phyloP scores from a whole-genome alignment of 495 filamentous ascomycete species.

The Astrocystis sublimbata region DNA sequence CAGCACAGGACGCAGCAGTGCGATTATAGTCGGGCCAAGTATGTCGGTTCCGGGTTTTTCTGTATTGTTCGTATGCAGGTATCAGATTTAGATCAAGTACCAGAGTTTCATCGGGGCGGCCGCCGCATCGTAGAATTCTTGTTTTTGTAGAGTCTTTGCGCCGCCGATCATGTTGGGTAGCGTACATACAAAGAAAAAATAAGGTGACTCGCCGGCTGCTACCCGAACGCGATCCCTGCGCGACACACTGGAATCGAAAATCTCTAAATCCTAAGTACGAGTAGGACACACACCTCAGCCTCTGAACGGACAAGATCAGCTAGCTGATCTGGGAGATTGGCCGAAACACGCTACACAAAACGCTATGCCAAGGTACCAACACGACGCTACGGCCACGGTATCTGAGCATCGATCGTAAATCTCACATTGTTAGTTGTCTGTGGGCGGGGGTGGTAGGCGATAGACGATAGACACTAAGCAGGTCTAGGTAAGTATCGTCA shows the following conservation, averaged over 20 bases:
- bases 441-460: background rate
- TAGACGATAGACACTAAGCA: too few species aligned
- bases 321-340: conserved; percentile 2
- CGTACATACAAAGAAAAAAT: background rate
- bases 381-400: background rate
- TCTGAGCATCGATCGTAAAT: too few species aligned
- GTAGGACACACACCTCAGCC: background rate
- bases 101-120: background rate
- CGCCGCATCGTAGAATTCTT: background rate
- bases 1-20: background rate
- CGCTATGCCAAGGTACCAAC: background rate
- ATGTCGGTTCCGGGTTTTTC: background rate
- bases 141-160: background rate
- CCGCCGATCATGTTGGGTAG: conserved; percentile 4
- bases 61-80: background rate
- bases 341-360: conserved; percentile 3
- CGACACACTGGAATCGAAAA: conserved; percentile 6
- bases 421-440: background rate
- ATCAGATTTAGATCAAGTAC: background rate
- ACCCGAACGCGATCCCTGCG: conserved; percentile 6
- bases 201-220: background rate
- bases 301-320: conserved; percentile 10
- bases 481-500: too few species aligned
- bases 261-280: background rate
- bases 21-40: background rate